A percentile compares a stretch with the other conserved stretches of the same genome.
Conservation (phyloP, 1,284 basidiomycete species). For the Cryptococcus sp. region DNA sequence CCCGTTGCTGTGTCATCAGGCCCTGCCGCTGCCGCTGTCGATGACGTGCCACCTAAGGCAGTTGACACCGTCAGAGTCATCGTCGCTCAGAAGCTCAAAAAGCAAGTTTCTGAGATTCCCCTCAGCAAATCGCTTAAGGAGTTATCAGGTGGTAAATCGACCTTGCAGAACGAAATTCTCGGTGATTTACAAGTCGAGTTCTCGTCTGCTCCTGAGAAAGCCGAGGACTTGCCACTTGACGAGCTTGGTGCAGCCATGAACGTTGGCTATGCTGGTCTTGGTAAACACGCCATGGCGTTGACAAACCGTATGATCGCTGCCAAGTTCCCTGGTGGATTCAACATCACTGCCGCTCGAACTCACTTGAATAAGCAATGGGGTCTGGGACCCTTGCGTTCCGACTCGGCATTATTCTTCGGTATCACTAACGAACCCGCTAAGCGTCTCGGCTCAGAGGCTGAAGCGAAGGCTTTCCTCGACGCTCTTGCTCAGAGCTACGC, state of each 20-base stretch:
- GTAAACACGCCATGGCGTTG: conserved; percentile 92
- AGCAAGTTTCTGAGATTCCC: conserved; percentile 82
- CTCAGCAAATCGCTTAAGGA: conserved; percentile 97
- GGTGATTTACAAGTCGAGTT: conserved; percentile 92
- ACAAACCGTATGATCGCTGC: conserved; percentile 88
- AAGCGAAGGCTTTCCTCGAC: conserved; percentile 94
- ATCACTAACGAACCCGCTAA: conserved; percentile 92
- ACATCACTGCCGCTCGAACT: conserved; percentile 85
- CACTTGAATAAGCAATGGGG: conserved; percentile 92
- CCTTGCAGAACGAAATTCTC: conserved; percentile 94
- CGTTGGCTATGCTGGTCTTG: conserved; percentile 77
- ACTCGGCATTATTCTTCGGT: conserved; percentile 86
- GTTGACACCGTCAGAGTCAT: conserved; percentile 84
- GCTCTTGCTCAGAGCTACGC: conserved; percentile 80
- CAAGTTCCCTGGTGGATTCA: conserved; percentile 99
- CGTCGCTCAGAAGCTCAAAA: conserved; percentile 98
- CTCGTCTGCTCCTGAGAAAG: conserved; percentile 90
- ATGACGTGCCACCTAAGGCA: conserved; percentile 88
- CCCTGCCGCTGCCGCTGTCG: conserved; percentile 70
- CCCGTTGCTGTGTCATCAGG: conserved; percentile 58
- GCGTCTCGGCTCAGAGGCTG: conserved; percentile 84
- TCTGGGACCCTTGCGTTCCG: conserved; percentile 81
- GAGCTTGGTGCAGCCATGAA: conserved; percentile 87
- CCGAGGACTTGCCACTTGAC: conserved; percentile 92
- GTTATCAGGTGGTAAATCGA: conserved; percentile 96